phyloP scores from a whole-genome alignment of 306 rosid species.

The Canavalia ensiformis region DNA sequence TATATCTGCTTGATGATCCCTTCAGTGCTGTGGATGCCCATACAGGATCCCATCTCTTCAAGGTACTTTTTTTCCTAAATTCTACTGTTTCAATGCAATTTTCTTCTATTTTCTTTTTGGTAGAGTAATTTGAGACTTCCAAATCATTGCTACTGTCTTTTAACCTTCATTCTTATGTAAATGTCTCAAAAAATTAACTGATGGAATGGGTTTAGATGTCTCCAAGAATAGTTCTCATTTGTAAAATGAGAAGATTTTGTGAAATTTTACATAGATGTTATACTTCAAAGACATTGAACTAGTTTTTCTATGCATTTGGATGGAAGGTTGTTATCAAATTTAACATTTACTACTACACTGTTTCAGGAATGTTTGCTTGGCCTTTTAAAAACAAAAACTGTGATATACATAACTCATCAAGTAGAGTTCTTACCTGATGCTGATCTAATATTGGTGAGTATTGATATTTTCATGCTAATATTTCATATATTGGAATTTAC shows the following conservation, averaged over 20 bases:
- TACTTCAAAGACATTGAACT: neutral
- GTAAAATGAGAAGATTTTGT: neutral
- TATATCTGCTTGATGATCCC: conserved; percentile 12
- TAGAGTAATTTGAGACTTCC: neutral
- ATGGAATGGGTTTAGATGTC: too few species aligned
- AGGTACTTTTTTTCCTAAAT: neutral
- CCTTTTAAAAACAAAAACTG: conserved; percentile 68
- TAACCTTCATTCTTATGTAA: neutral
- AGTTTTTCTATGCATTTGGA: conserved; percentile 1
- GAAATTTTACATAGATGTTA: conserved; percentile 5
- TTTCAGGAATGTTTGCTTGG: conserved; percentile 75
- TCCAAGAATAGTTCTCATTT: neutral
- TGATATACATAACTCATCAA: conserved; percentile 79
- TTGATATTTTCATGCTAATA: neutral
- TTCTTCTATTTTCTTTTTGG: neutral
- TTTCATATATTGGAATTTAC: neutral
- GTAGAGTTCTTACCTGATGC: conserved; percentile 82
- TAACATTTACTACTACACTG: conserved; percentile 11
- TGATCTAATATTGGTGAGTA: conserved; percentile 72
- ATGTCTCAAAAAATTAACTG: too few species aligned
- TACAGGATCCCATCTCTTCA: conserved; percentile 12
- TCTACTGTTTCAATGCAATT: neutral
- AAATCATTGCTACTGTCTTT: neutral
- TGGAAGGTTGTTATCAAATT: neutral
- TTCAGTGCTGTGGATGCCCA: conserved; percentile 15